phyloP scores from a whole-genome alignment of 495 filamentous ascomycete genomes.

The Xylaria longipes region DNA sequence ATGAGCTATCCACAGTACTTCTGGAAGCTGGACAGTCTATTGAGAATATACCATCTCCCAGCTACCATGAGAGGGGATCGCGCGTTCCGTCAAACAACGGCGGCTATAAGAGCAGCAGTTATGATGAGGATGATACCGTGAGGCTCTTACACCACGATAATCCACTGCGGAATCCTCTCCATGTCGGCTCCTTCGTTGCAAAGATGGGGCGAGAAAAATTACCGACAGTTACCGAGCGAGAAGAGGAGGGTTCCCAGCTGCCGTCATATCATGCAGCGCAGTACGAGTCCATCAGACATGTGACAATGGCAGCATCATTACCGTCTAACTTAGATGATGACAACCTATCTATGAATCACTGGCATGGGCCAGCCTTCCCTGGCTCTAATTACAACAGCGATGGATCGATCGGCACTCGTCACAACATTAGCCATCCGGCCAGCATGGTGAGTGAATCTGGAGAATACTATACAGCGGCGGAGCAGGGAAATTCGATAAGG shows the following conservation, averaged over 20 bases:
- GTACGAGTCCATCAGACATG: neutral
- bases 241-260: neutral
- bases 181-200: neutral
- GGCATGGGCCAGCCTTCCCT: neutral
- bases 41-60: neutral
- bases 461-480: neutral
- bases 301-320: neutral
- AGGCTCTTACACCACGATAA: neutral
- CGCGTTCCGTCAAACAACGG: neutral
- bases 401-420: neutral
- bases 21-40: neutral
- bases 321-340: neutral
- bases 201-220: neutral
- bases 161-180: neutral
- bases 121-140: neutral
- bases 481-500: neutral
- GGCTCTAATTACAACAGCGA: neutral
- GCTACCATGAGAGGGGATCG: neutral
- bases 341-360: neutral
- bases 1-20: neutral
- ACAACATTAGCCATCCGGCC: neutral
- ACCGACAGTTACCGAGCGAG: neutral
- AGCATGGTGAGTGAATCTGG: neutral
- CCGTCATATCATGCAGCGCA: neutral
- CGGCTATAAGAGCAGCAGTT: neutral